Base-by-base conservation (phyloP, 2,329 filamentous ascomycete species). In the Epichloe coenophiala region DNA sequence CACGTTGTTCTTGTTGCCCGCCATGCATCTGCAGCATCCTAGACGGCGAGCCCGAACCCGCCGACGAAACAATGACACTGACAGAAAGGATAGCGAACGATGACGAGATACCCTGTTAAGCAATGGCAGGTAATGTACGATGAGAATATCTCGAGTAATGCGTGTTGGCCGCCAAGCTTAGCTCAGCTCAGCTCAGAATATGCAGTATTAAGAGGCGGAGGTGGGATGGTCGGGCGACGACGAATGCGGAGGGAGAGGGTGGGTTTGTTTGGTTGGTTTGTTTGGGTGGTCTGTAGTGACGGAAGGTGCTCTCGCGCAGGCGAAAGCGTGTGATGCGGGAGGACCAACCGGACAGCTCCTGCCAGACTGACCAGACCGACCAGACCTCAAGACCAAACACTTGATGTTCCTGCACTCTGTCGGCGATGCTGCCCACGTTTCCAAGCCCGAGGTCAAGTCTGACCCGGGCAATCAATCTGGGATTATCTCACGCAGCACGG, bases 1-100 rank as follows among this genome's bases (percentile, higher is more conserved):
- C 60, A 70, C 68, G 64, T 64, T 68, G 64, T 60, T 69, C 63
- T 58, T 64, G 63, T 60, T 63, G 63, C 59, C 65, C 65, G 58
- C 65, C 65, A 70, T 70, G 65, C 64, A 64, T 67, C 17, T 17
- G 17, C 63, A 66, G 66, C 68, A 70, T 70, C 66, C 60, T 69
- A 66, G 64, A 59, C 61, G 59, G 60, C 59, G 59, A 60, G 55
- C 53, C 46, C 39, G 42, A 44, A 42, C 39, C 48, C 51, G 50
- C 49, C 53, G 54, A 37, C 47, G 19, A 43, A 48, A 42, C 37
- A 40, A 38, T 17, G 17, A 17, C 17, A 17, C 1, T 47, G 53
- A 38, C 47, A 50, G 47, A 48, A 43, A 54, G 54, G 48, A 52
- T 48, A 53, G 47, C 53, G 53, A 55, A 58, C 55, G 58, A 56